Conservation (phyloP, 2,329 filamentous ascomycete species). For the Tolypocladium capitatum region DNA sequence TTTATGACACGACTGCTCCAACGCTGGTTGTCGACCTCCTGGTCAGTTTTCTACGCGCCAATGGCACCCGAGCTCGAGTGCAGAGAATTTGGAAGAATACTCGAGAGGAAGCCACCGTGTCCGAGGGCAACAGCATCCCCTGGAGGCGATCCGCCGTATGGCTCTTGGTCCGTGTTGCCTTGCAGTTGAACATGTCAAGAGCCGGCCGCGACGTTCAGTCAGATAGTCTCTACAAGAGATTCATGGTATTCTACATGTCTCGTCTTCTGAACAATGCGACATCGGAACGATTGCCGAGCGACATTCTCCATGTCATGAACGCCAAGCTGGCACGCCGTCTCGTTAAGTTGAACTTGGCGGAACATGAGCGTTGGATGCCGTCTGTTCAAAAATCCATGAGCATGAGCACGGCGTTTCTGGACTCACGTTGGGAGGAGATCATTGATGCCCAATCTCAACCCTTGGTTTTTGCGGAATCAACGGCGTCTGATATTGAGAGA, state of each 20-base stretch:
- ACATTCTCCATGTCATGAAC: constrained; percentile 24
- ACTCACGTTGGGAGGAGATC: background rate
- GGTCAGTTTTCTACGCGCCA: constrained; percentile 19
- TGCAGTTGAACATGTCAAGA: constrained; percentile 1
- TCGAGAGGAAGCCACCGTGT: constrained; percentile 28
- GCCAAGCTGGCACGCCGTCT: constrained; percentile 30
- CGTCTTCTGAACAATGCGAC: constrained; percentile 17
- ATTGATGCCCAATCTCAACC: background rate
- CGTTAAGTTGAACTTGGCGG: constrained; percentile 20
- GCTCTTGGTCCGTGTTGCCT: constrained; percentile 4
- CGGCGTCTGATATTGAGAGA: background rate
- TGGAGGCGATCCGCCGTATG: constrained; percentile 4
- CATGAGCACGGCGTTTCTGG: background rate
- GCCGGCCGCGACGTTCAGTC: background rate
- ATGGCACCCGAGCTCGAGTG: constrained; percentile 16
- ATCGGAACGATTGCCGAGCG: constrained; percentile 5
- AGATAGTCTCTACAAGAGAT: constrained; percentile 33
- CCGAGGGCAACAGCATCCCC: background rate
- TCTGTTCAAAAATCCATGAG: constrained; percentile 1
- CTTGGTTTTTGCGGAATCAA: background rate
- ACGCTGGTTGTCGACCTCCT: constrained; percentile 35
- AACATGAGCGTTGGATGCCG: constrained; percentile 3
- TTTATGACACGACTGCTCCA: constrained; percentile 25
- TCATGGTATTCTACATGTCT: constrained; percentile 33
- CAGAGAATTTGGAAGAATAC: constrained; percentile 32